These are phyloP conservation scores for Teunomyces aglyptinius DNA, from an alignment of 805 yeast species.

Conservation along the genomic window DNA sequence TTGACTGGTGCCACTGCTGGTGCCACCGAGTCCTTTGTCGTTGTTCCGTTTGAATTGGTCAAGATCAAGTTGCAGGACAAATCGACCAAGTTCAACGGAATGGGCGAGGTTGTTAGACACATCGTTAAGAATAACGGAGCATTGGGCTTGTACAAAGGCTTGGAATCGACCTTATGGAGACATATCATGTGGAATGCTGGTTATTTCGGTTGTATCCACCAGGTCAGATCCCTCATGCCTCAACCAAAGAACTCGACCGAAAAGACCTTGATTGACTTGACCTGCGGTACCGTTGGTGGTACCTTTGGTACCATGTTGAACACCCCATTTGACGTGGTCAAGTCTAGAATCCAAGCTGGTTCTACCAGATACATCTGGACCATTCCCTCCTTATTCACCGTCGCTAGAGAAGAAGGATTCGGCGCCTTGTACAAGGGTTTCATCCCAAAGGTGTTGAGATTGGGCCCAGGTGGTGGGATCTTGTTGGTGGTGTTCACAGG, in stretches of 20 bases:
- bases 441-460: conserved; percentile 92
- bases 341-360: conserved; percentile 93
- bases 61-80: conserved; percentile 93
- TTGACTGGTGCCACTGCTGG: conserved; percentile 98
- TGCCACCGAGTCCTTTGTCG: conserved; percentile 93
- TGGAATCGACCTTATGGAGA: conserved; percentile 97
- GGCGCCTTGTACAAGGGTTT: conserved; percentile 92
- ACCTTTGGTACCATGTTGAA: conserved; percentile 92
- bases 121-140: conserved; percentile 75
- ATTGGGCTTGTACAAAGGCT: conserved; percentile 85
- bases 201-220: conserved; percentile 92
- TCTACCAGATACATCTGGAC: conserved; percentile 92
- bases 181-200: conserved; percentile 98
- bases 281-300: conserved; percentile 96
- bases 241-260: conserved; percentile 66
- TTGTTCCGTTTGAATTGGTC: conserved; percentile 95
- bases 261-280: conserved; percentile 80
- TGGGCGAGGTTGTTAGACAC: conserved; percentile 74
- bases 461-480: conserved; percentile 99
- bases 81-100: conserved; percentile 77
- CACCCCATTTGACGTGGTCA: conserved; percentile 97
- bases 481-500: conserved; percentile 93
- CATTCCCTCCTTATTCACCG: conserved; percentile 68
- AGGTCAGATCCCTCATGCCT: conserved; percentile 77
- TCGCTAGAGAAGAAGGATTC: conserved; percentile 89